Evolutionary conservation across 1,139 yeast species (phyloP), one percentile per base, ranked within the genome.

Genomic region (Blastobotrys persicus): DNA sequence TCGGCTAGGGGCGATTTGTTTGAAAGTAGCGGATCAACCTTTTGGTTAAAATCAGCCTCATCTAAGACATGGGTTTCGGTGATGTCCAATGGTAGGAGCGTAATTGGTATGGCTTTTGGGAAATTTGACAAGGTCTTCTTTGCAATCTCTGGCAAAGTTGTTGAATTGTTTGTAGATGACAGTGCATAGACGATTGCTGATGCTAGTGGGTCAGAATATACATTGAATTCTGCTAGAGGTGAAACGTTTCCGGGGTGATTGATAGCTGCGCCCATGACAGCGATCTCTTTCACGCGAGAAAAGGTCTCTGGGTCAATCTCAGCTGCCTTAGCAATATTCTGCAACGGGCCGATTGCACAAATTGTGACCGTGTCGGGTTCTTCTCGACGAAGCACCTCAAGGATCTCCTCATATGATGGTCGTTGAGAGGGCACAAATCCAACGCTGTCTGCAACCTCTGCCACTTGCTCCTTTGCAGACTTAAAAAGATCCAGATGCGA

Each of bases 141-240:
- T 4, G 56, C 40, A 18, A 47, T 51, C 9, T 60, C 51, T 2
- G 72, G 70, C 50, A 64, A 53, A 2, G 68, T 62, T 20, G 54
- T 49, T n/a, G 46, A 42, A 6, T 73, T 71, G 38, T 56, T 44
- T 5, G 48, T 45, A 4, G 70, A 56, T 0, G 73, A 66, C 31
- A 67, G 59, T 1, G 73, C 65, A 37, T 65, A 68, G 4, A 72
- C 65, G n/a, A 59, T 59, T 0, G 74, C 71, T 1, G 75, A 71
- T 1, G 76, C 76, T 31, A 66, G 50, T 26, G 72, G 68, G 48
- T 72, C 76, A 1, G 74, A 68, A 50, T 61, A 69, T 13, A 71
- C 68, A 51, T 72, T 72, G 63, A 72, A 72, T 54, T 72, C 76
- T 1, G 75, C 74, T 13, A 58, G 46, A 1, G 76, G 76, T 9